A percentile compares a stretch with the other conserved stretches of the same genome.
Evolutionary conservation across 106 monocot species (phyloP).

Genomic region (Dendrobium catenatum): DNA sequence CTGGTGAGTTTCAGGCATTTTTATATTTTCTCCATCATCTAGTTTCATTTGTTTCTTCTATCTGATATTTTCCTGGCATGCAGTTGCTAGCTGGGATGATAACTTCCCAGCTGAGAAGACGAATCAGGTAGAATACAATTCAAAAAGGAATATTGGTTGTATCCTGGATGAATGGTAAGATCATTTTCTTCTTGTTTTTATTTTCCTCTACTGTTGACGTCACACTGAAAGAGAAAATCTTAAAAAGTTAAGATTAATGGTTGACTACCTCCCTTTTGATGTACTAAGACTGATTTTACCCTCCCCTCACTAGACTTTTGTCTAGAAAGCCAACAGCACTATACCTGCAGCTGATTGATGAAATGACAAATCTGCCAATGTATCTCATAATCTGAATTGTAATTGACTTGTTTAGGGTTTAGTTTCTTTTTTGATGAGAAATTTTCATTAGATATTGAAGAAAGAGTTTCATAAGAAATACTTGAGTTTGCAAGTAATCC

Average conservation of each 20-base stretch:
- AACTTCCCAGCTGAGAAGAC: conserved; percentile 13
- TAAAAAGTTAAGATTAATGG: not conserved
- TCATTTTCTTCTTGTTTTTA: not conserved
- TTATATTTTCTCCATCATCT: not conserved
- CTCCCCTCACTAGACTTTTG: no score
- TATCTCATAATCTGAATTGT: not conserved
- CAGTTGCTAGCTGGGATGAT: conserved; percentile 75
- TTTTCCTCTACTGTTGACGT: not conserved
- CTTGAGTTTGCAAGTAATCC: no score
- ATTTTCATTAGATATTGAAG: no score
- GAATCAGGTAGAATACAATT: conserved; percentile 7
- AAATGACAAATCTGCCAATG: no score
- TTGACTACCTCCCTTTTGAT: no score
- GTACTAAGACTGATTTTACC: no score
- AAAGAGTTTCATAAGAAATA: no score
- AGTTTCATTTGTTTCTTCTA: not conserved
- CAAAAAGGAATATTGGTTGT: conserved; percentile 42
- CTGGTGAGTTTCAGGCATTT: not conserved
- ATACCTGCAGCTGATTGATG: no score
- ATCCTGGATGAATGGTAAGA: conserved; percentile 78
- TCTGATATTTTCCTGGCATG: not conserved
- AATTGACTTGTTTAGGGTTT: no score
- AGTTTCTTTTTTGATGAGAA: not conserved
- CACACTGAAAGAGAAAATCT: not conserved
- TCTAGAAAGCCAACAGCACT: no score